A percentile compares a stretch with the other conserved stretches of the same genome.
Evolutionary conservation across 1,139 yeast genomes (phyloP).

Genomic region (Debaryomyces sp.): DNA sequence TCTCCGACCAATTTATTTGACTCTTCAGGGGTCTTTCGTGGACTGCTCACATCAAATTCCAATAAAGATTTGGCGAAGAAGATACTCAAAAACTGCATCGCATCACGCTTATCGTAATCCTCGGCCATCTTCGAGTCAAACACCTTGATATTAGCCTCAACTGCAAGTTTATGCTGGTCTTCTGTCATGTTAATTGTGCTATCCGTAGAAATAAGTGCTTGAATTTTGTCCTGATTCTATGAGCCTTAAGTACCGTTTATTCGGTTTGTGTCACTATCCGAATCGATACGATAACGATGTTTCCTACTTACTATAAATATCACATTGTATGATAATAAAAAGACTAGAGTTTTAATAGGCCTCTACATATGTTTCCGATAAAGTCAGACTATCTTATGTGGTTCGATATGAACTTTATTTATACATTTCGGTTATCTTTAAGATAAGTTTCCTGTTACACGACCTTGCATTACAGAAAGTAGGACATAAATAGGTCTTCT

Average conservation of each 20-base stretch:
- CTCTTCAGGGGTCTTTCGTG: slow-evolving; percentile 17
- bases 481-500: no score
- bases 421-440: no score
- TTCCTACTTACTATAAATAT: no score
- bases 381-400: no score
- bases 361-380: no score
- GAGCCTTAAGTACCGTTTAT: neutral
- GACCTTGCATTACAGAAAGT: no score
- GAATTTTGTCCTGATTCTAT: neutral
- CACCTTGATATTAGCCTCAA: slow-evolving; percentile 26
- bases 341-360: no score
- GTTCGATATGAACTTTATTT: no score
- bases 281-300: neutral
- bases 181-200: slow-evolving; percentile 1
- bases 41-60: slow-evolving; percentile 19
- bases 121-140: slow-evolving; percentile 24
- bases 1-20: slow-evolving; percentile 21
- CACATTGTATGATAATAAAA: no score
- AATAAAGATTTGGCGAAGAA: slow-evolving; percentile 26
- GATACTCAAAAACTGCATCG: slow-evolving; percentile 19
- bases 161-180: slow-evolving; percentile 21
- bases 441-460: no score
- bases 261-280: neutral
- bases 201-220: neutral
- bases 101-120: slow-evolving; percentile 26